Percentiles rank a stretch among this genome's conserved stretches.
phyloP scores from a whole-genome alignment of 768 basidiomycete species.

The Suillus brevipes region DNA sequence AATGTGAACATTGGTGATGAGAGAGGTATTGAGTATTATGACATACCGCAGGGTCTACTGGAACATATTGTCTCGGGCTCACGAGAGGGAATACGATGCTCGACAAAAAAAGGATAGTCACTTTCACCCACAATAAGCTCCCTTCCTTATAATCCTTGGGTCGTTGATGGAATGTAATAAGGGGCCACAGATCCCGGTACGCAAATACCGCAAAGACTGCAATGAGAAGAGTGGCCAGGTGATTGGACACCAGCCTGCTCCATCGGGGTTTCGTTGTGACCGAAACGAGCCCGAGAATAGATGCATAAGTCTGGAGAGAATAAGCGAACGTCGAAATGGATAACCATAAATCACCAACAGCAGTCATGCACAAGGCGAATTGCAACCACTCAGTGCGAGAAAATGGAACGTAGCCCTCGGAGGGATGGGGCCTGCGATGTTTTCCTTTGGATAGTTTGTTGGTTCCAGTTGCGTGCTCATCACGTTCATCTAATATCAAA shows the following conservation, averaged over 20 bases:
- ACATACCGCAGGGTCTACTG: constrained; percentile 45
- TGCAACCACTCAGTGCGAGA: constrained; percentile 10
- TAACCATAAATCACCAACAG: constrained; percentile 12
- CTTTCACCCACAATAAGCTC: constrained; percentile 52
- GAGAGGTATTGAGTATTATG: neutral
- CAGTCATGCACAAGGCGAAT: constrained; percentile 14
- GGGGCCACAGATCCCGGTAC: constrained; percentile 62
- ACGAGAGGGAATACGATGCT: constrained; percentile 53
- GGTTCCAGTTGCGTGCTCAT: neutral
- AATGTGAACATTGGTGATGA: neutral
- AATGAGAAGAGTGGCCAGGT: constrained; percentile 51
- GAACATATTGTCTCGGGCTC: constrained; percentile 57
- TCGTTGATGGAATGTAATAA: constrained; percentile 50
- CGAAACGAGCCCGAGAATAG: constrained; percentile 40
- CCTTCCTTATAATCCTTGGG: constrained; percentile 54
- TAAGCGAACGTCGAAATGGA: neutral
- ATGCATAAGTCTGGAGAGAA: constrained; percentile 38
- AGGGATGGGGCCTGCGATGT: too few relatives aligned
- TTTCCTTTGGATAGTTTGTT: neutral
- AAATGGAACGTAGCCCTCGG: constrained; percentile 1
- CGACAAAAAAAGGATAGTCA: constrained; percentile 45
- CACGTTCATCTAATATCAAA: constrained; percentile 9
- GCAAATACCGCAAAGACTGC: constrained; percentile 47
- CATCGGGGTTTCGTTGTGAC: constrained; percentile 33
- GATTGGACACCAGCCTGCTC: constrained; percentile 32